Evolutionary conservation across 2,329 filamentous ascomycete species (phyloP).

Genomic region (Diplocarpon rosae): DNA sequence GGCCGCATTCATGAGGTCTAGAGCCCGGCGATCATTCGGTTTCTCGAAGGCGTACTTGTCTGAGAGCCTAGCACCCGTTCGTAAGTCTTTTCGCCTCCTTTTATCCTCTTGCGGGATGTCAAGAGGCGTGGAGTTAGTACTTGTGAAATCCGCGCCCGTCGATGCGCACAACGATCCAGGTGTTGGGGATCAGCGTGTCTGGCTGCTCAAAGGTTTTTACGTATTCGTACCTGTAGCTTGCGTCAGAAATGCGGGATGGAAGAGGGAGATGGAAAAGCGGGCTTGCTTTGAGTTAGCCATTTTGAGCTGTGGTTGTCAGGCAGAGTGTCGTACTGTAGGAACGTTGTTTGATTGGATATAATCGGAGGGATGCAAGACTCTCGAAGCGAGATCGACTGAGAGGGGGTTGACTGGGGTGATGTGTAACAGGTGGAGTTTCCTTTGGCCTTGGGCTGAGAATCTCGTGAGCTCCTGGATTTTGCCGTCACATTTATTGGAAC

Average conservation of each 20-base stretch:
- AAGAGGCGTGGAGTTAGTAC: slow-evolving; percentile 36
- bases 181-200: slow-evolving; percentile 74
- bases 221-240: slow-evolving; percentile 67
- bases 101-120: neutral
- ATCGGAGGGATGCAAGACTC: neutral
- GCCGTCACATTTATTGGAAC: no score
- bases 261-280: neutral
- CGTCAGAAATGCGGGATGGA: neutral
- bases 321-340: no score
- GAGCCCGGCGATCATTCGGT: slow-evolving; percentile 78
- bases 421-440: no score
- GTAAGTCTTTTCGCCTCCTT: neutral
- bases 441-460: no score
- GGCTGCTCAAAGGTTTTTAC: slow-evolving; percentile 80
- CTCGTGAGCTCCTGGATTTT: no score
- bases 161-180: slow-evolving; percentile 89
- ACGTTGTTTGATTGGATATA: no score
- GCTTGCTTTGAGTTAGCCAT: slow-evolving; percentile 26
- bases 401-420: neutral
- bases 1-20: slow-evolving; percentile 90
- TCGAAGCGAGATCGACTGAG: neutral
- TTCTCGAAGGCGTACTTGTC: slow-evolving; percentile 78
- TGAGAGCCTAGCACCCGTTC: slow-evolving; percentile 51
- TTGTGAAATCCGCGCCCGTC: slow-evolving; percentile 94
- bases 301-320: neutral